Evolutionary conservation across 2,329 filamentous ascomycete genomes (phyloP).

Genomic region (Bipolaris sorokiniana): DNA sequence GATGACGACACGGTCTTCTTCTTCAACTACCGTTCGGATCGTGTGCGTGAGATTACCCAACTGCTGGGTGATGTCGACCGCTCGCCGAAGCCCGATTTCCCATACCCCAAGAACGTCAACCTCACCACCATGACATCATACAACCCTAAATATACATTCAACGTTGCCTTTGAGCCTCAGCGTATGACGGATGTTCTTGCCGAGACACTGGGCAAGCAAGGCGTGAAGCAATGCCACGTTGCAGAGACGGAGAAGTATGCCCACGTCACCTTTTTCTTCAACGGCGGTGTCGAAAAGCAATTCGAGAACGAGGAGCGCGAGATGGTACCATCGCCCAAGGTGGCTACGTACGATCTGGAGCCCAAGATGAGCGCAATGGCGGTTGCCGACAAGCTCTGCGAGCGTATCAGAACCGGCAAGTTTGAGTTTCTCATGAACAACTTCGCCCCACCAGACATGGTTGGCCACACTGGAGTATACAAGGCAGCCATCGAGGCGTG

Average conservation of each 20-base stretch:
- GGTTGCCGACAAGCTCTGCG: slow-evolving; percentile 87
- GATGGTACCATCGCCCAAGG: slow-evolving; percentile 92
- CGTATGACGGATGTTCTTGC: slow-evolving; percentile 98
- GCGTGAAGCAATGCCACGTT: slow-evolving; percentile 90
- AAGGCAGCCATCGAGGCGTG: slow-evolving; percentile 88
- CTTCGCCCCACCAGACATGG: slow-evolving; percentile 99
- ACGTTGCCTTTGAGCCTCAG: slow-evolving; percentile 90
- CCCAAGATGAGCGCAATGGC: slow-evolving; percentile 94
- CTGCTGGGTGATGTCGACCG: slow-evolving; percentile 90
- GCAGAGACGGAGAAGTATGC: slow-evolving; percentile 99
- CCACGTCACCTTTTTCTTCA: slow-evolving; percentile 99
- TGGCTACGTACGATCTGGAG: slow-evolving; percentile 92
- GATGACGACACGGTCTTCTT: slow-evolving; percentile 96
- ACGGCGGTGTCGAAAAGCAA: slow-evolving; percentile 95
- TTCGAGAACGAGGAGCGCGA: slow-evolving; percentile 92
- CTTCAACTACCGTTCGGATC: slow-evolving; percentile 99
- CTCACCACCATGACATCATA: slow-evolving; percentile 98
- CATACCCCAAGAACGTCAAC: slow-evolving; percentile 85
- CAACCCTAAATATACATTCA: slow-evolving; percentile 93
- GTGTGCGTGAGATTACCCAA: slow-evolving; percentile 94
- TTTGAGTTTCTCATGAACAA: slow-evolving; percentile 99
- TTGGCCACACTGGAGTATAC: slow-evolving; percentile 97
- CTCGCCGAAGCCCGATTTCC: slow-evolving; percentile 87
- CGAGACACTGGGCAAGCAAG: slow-evolving; percentile 91
- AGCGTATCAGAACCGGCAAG: slow-evolving; percentile 81